These are phyloP conservation scores for Xerocomus brunneocitrinus DNA, from an alignment of 768 basidiomycete genomes.

Conservation along the genomic window DNA sequence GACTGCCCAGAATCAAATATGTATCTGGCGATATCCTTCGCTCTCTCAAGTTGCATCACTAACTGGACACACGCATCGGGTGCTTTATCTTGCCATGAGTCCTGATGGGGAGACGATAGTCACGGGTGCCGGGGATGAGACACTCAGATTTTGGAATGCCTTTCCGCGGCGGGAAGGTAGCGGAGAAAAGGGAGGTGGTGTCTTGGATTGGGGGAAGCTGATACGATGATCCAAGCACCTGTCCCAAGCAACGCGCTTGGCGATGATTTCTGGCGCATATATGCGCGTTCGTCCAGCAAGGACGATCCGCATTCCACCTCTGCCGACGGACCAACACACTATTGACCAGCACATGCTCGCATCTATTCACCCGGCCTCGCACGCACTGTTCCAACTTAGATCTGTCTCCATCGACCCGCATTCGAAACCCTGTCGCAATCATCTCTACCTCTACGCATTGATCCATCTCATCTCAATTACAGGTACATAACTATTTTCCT, in stretches of 20 bases:
- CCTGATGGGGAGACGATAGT: constrained; percentile 98
- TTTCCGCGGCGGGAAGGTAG: constrained; percentile 71
- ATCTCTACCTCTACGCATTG: constrained; percentile 1
- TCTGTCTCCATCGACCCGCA: constrained; percentile 20
- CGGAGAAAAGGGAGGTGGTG: constrained; percentile 36
- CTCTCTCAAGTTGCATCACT: constrained; percentile 93
- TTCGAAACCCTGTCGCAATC: constrained; percentile 14
- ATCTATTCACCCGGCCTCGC: constrained; percentile 19
- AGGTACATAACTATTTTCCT: constrained; percentile 26
- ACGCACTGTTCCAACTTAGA: constrained; percentile 19
- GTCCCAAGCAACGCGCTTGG: neutral
- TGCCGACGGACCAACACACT: constrained; percentile 12
- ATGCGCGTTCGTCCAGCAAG: constrained; percentile 1
- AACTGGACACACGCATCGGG: constrained; percentile 91
- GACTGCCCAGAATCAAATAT: constrained; percentile 93
- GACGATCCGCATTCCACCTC: neutral
- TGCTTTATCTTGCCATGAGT: constrained; percentile 95
- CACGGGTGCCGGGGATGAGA: constrained; percentile 97
- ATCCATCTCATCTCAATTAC: neutral
- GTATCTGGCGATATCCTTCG: constrained; percentile 91
- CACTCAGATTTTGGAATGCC: constrained; percentile 94
- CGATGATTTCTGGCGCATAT: constrained; percentile 6
- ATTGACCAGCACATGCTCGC: constrained; percentile 26
- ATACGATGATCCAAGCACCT: constrained; percentile 41
- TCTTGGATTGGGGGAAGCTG: constrained; percentile 44